phyloP scores from a whole-genome alignment of 2,329 filamentous ascomycete species.

The Penicillium sp. region DNA sequence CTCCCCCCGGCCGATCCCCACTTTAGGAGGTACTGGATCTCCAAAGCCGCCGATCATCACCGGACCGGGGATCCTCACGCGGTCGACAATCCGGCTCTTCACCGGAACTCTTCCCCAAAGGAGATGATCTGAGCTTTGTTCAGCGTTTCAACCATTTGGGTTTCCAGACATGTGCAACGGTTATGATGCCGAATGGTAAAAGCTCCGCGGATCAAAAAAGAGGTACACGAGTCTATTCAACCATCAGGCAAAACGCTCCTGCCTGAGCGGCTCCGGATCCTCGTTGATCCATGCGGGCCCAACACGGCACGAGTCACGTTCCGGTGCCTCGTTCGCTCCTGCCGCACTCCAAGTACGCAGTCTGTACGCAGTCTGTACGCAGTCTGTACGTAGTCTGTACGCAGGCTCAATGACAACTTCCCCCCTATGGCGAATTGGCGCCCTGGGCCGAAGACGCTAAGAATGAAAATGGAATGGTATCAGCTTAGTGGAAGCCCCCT shows the following conservation, averaged over 20 bases:
- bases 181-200: background rate
- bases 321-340: background rate
- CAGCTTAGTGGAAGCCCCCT: slow-evolving; percentile 16
- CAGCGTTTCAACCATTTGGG: slow-evolving; percentile 13
- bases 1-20: background rate
- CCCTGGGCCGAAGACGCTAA: slow-evolving; percentile 12
- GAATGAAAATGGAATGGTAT: slow-evolving; percentile 13
- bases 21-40: slow-evolving; percentile 5
- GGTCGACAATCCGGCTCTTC: slow-evolving; percentile 1
- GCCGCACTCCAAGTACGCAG: background rate
- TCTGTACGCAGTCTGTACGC: no score
- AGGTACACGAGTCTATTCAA: background rate
- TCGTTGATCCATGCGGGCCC: background rate
- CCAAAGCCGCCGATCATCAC: slow-evolving; percentile 18
- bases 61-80: slow-evolving; percentile 8
- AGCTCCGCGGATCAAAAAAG: background rate
- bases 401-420: background rate
- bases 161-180: slow-evolving; percentile 1
- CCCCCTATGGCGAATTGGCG: background rate
- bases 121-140: slow-evolving; percentile 19
- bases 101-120: slow-evolving; percentile 14
- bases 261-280: background rate
- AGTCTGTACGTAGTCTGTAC: no score
- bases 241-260: background rate
- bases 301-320: background rate